Evolutionary conservation across 192 early-diverging fungal genomes (phyloP).

Genomic region (Piromyces finnis): DNA sequence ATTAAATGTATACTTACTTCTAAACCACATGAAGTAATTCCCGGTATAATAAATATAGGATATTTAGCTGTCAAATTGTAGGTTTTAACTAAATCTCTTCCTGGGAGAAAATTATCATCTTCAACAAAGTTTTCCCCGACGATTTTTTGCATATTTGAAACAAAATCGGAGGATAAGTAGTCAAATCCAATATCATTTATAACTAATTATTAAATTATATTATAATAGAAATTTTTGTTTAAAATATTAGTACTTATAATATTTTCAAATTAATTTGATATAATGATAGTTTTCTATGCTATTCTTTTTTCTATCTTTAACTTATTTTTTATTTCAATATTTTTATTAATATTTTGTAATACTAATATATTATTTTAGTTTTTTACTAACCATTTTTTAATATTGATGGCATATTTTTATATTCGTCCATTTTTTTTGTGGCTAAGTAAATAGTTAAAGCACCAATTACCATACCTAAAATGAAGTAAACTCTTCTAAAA

Average conservation of each 20-base stretch:
- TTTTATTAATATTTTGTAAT: no score
- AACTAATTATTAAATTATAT: no score
- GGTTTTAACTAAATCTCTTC: background rate
- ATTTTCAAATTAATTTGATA: no score
- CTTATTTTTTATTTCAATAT: background rate
- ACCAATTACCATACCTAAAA: background rate
- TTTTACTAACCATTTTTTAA: background rate
- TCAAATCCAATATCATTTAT: background rate
- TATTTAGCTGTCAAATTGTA: background rate
- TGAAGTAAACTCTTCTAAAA: background rate
- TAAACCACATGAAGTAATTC: slow-evolving; percentile 70
- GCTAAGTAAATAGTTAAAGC: background rate
- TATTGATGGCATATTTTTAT: background rate
- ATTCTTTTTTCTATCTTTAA: background rate
- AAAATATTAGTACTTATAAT: no score
- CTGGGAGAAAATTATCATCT: background rate
- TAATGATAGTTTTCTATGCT: no score
- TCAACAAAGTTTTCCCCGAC: background rate
- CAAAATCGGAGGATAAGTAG: background rate
- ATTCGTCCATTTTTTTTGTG: background rate
- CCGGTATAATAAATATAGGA: slow-evolving; percentile 68
- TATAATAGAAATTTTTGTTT: no score
- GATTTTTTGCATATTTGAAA: background rate
- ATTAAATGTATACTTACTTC: slow-evolving; percentile 15
- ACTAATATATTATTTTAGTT: no score